Evolutionary conservation across 2,329 filamentous ascomycete species (phyloP), one percentile per base, ranked within the genome.

Genomic region (Fusarium miscanthi): DNA sequence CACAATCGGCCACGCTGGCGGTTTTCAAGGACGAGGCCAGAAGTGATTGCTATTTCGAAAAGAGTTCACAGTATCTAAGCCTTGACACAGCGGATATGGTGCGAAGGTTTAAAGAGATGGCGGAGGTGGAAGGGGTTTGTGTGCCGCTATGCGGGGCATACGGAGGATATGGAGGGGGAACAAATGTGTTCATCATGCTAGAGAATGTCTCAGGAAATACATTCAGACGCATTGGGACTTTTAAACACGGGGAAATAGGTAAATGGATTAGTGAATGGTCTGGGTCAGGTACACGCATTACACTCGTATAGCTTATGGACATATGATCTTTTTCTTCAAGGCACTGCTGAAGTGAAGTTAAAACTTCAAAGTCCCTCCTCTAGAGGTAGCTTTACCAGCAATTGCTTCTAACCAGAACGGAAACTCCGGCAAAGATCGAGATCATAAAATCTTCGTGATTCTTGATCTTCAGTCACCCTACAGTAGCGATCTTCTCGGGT

Each of bases 391-490:
- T 2, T 8, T 23, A 19, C 4, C 8, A 17, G 16, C 2, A 25
- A 0, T 25, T 16, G 13, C 2, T 4, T 27, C 0, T 6, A 35
- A 2, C 16, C 0, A 0, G 3, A 21, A 25, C 23, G 19, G 33
- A 21, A 16, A 4, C 2, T 3, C 9, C 8, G 19, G 31, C 12
- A 37, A 12, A 27, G 31, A 37, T 52, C 49, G 33, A 52, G 31
- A 37, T 27, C 3, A 6, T 37, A 19, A 16, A 52, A 37, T 52
- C 23, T 8, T 3, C 12, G 6, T 21, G 6, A 6, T 8, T 16
- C 17, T 25, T 11, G 2, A 21, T 35, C n/a, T 21, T 8, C 6
- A 0, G n/a, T 8, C 1, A 10, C 16, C 3, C 25, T 25, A 6
- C 17, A 37, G 14, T 8, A 6, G 31, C 2, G 3, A 25, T 2